These are phyloP conservation scores for Aspergillus melleus DNA, from an alignment of 2,329 filamentous ascomycete species.

Conservation along the genomic window DNA sequence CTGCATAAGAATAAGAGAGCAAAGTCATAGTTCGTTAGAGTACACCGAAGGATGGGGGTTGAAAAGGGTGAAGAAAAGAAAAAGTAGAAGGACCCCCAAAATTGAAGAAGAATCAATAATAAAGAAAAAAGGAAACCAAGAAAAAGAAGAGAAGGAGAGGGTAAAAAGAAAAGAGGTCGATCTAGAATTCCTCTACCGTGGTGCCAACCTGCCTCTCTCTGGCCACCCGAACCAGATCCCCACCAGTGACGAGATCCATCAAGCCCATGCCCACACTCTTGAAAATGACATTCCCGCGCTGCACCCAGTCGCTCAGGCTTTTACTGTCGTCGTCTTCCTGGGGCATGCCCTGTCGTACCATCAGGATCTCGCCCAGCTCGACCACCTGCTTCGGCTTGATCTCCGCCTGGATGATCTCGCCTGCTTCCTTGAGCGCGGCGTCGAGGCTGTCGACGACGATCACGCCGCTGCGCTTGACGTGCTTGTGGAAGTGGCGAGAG, in stretches of 20 bases:
- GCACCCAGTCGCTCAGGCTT: conserved; percentile 59
- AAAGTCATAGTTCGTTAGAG: not conserved
- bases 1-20: not conserved
- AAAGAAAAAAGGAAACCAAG: too few relatives aligned
- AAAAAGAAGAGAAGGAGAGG: too few relatives aligned
- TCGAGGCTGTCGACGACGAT: conserved; percentile 69
- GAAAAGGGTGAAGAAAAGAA: too few relatives aligned
- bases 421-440: conserved; percentile 77
- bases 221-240: conserved; percentile 58
- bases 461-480: conserved; percentile 59
- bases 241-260: conserved; percentile 67
- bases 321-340: conserved; percentile 40
- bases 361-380: conserved; percentile 79
- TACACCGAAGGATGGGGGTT: not conserved
- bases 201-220: conserved; percentile 57
- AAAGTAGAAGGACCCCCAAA: too few relatives aligned
- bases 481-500: conserved; percentile 51
- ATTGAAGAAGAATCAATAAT: too few relatives aligned
- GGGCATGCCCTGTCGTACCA: conserved; percentile 53
- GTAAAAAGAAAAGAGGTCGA: too few relatives aligned
- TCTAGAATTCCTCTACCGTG: conserved; percentile 45
- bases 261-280: conserved; percentile 68
- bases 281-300: conserved; percentile 65
- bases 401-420: conserved; percentile 79
- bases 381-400: conserved; percentile 74